Evolutionary conservation across 2,329 filamentous ascomycete genomes (phyloP), one percentile per base, ranked within the genome.

Genomic region (Boeremia exigua): DNA sequence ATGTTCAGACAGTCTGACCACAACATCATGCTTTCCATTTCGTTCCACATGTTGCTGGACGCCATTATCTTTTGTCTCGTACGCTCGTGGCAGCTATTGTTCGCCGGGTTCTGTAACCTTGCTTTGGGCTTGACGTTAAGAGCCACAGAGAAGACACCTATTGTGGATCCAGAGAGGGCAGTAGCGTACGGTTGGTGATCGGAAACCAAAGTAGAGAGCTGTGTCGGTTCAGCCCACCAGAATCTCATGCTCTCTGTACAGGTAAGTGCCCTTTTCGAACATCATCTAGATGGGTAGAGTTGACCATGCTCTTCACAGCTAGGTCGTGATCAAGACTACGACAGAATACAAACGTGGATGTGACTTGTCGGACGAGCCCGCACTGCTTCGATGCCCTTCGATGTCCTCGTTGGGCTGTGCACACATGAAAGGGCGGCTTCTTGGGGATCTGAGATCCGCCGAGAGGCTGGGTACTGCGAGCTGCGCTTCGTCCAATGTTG

Each of bases 121-220:
- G 37, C 27, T 27, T 27, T 56, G 5, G 27, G 30, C 37, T 39
- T 56, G 25, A 47, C 32, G n/a, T 19, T 56, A 6, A 44, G 17
- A 28, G 36, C n/a, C 25, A 56, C 53, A 51, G 42, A 43, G 10
- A 51, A 47, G 19, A 46, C 14, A 6, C 15, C 29, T 19, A 14
- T 46, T 2, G 25, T 23, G 7, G 37, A 51, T 32, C 37, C 37
- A 25, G 47, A 56, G 32, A 47, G 14, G 15, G 19, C 14, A 3
- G 14, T 48, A 19, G 43, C 43, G 27, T 56, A 51, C 23, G 36
- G 40, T 17, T 50, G 53, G 42, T 56, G 30, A 48, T 28, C 8
- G n/a, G 9, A 0, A 8, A 7, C 11, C 15, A 11, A 19, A 17
- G 14, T 14, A 34, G 29, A 30, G 9, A 28, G 1, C 10, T 28